Percentiles rank a stretch among this genome's conserved stretches.
Conservation (phyloP, 352 stramenopile species). For the Globisporangium acanthophoron region DNA sequence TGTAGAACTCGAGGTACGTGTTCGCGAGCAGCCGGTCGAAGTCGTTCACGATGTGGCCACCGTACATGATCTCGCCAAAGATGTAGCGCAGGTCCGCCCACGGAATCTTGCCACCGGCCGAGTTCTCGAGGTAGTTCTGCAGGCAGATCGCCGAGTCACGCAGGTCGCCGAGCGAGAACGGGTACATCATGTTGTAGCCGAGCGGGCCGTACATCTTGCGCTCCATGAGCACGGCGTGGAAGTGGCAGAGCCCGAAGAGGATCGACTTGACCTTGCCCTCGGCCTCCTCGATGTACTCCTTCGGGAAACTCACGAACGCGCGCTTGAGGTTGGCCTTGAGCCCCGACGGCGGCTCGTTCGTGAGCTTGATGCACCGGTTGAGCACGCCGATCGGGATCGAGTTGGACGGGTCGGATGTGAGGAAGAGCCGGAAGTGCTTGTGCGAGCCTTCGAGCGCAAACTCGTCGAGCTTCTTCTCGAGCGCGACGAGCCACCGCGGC, state of each 20-base stretch:
- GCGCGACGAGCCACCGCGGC: slow-evolving; percentile 92
- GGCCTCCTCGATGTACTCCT: slow-evolving; percentile 95
- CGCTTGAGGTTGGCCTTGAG: slow-evolving; percentile 96
- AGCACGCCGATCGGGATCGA: slow-evolving; percentile 94
- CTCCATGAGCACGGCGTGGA: slow-evolving; percentile 97
- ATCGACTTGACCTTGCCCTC: slow-evolving; percentile 96
- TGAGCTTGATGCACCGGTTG: slow-evolving; percentile 96
- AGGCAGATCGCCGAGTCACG: slow-evolving; percentile 93
- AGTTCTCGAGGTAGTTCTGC: slow-evolving; percentile 97
- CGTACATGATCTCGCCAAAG: slow-evolving; percentile 97
- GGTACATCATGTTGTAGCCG: slow-evolving; percentile 99
- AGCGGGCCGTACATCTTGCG: slow-evolving; percentile 96
- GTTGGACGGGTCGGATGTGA: slow-evolving; percentile 92
- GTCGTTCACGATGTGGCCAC: slow-evolving; percentile 95
- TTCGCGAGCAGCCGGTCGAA: slow-evolving; percentile 93
- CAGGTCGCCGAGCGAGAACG: slow-evolving; percentile 95
- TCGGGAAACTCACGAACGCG: slow-evolving; percentile 94
- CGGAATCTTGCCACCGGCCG: slow-evolving; percentile 91
- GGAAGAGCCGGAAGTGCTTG: slow-evolving; percentile 93
- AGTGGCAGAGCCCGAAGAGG: slow-evolving; percentile 96
- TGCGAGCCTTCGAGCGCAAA: slow-evolving; percentile 92
- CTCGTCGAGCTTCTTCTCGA: slow-evolving; percentile 97
- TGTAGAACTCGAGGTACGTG: slow-evolving; percentile 98
- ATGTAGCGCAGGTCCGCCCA: slow-evolving; percentile 97
- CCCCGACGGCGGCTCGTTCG: slow-evolving; percentile 93